These are phyloP conservation scores for Boletus coccyginus DNA, from an alignment of 768 basidiomycete species.

Conservation along the genomic window DNA sequence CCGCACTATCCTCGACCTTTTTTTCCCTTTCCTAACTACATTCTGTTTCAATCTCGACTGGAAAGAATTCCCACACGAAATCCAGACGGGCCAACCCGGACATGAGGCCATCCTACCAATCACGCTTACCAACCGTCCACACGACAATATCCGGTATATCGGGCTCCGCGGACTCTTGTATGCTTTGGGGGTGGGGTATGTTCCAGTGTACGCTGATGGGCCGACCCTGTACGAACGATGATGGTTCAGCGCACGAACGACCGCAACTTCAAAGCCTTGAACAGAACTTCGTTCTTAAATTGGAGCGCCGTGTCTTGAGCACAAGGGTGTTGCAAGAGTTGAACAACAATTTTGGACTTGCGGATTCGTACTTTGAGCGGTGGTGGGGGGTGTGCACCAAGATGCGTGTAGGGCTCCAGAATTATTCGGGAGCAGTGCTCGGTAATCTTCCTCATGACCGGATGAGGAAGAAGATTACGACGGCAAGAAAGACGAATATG, in stretches of 20 bases:
- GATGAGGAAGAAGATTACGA: conserved; percentile 33
- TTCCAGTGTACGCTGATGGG: conserved; percentile 39
- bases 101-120: conserved; percentile 33
- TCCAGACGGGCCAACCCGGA: conserved; percentile 19
- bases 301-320: conserved; percentile 57
- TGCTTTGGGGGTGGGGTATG: conserved; percentile 65
- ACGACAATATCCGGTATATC: conserved; percentile 54
- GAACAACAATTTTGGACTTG: conserved; percentile 51
- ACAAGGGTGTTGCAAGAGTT: conserved; percentile 53
- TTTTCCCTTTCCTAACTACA: conserved; percentile 58
- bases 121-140: conserved; percentile 50
- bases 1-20: conserved; percentile 56
- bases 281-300: conserved; percentile 57
- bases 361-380: conserved; percentile 40
- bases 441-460: conserved; percentile 41
- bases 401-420: conserved; percentile 61
- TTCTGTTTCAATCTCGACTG: conserved; percentile 79
- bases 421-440: conserved; percentile 67
- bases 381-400: conserved; percentile 58
- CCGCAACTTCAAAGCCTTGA: conserved; percentile 52
- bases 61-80: conserved; percentile 40
- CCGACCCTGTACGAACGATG: conserved; percentile 42
- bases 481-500: conserved; percentile 34
- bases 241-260: conserved; percentile 61
- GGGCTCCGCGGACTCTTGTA: conserved; percentile 67